Evolutionary conservation across 2,329 filamentous ascomycete species (phyloP), one percentile per base, ranked within the genome.

Genomic region (Hypoxylon sp.): DNA sequence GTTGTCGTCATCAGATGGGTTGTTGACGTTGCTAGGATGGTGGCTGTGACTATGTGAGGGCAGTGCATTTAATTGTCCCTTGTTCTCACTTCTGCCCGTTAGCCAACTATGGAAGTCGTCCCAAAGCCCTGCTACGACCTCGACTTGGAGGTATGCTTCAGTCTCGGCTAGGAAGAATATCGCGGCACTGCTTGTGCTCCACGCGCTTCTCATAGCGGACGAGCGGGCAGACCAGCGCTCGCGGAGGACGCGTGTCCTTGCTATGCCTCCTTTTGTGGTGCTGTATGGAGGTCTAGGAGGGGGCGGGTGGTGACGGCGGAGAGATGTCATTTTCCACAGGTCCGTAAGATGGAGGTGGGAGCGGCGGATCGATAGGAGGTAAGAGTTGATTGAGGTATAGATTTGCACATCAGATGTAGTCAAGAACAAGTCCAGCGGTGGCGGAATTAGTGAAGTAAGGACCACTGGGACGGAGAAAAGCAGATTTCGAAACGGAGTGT

Each of bases 111-210:
- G 87, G 71, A 98, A 94, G 54, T 91, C 89, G 14, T 90, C 86
- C 88, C 94, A 97, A 1, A 93, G 89, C 30, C 90, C 89, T 64
- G 90, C 88, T 12, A 97, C 90, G 5, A 98, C 90, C 74, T 97
- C 94, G 0, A 92, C 93, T 77, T 97, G 95, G 46, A 98, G 88
- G 73, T 97, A 98, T 2, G 89, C 89, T 70, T 95, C 91, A 12
- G 93, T 90, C 76, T 97, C 94, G 0, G 92, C 93, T 2, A 98
- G 83, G 71, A 98, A 91, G 80, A 97, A 97, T 3, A 97, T 87
- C 1, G 93, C 91, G 2, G 94, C 92, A 74, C 92, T 94, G 71
- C 91, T 91, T 0, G 93, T 96, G 0, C 94, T 95, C 96, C 96
- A 99, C 0, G 95, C 87, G 68, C 89, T 91, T 14, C 96, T 88